These are phyloP conservation scores for Thyridium curvatum DNA, from an alignment of 2,329 filamentous ascomycete genomes.

Conservation along the genomic window DNA sequence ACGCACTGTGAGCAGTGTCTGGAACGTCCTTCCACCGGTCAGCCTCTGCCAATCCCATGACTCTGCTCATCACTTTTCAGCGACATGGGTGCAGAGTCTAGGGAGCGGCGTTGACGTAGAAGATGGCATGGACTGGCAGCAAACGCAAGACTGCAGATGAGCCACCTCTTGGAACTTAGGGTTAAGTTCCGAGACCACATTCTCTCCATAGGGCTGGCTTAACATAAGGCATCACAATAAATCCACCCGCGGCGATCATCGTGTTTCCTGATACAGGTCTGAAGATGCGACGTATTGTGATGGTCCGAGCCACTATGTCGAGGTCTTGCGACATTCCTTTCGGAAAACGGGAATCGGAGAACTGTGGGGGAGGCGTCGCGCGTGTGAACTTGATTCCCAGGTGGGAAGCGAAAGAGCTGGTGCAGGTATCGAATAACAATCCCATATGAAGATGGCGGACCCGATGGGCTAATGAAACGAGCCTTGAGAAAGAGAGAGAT, in stretches of 20 bases:
- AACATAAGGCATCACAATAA: constrained; percentile 28
- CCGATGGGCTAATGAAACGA: too few relatives aligned
- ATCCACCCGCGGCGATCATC: constrained; percentile 41
- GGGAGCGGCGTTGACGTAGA: constrained; percentile 12
- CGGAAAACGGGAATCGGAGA: constrained; percentile 68
- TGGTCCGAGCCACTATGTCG: constrained; percentile 23
- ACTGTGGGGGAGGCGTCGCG: constrained; percentile 76
- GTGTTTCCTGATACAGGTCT: constrained; percentile 54
- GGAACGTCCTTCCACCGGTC: constrained; percentile 48
- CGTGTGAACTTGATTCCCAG: constrained; percentile 29
- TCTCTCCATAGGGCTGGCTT: constrained; percentile 47
- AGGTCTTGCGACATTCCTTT: constrained; percentile 55
- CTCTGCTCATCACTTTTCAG: constrained; percentile 42
- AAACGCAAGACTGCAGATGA: constrained; percentile 58
- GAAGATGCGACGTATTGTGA: constrained; percentile 50
- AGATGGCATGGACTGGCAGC: constrained; percentile 38
- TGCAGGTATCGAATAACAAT: too few relatives aligned
- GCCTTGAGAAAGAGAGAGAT: too few relatives aligned
- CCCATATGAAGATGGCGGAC: background rate
- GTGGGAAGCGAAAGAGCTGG: constrained; percentile 36
- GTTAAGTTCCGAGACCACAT: constrained; percentile 85
- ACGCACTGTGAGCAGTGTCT: constrained; percentile 47
- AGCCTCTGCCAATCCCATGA: constrained; percentile 28
- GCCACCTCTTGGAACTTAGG: constrained; percentile 74
- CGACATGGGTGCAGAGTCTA: constrained; percentile 23